These are phyloP conservation scores for Lentinus brumalis DNA, from an alignment of 768 basidiomycete species.

Conservation along the genomic window DNA sequence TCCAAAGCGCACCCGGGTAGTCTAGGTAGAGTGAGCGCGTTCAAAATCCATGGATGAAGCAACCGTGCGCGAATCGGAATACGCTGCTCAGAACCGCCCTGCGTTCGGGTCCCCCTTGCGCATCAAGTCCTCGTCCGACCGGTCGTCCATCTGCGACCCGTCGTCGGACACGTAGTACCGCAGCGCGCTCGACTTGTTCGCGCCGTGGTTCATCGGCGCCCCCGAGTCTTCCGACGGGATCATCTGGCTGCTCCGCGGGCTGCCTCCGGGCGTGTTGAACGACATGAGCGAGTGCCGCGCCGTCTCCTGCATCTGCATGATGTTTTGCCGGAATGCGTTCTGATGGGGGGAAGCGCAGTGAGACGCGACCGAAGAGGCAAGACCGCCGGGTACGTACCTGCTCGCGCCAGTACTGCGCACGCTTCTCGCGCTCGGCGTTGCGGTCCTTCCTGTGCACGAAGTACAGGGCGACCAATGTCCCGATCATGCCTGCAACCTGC, in stretches of 20 bases:
- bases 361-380: neutral
- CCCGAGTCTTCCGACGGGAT: constrained; percentile 55
- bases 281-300: constrained; percentile 68
- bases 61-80: neutral
- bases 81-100: constrained; percentile 18
- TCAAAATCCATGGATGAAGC: neutral
- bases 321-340: constrained; percentile 81
- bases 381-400: constrained; percentile 51
- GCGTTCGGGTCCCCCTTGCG: constrained; percentile 28
- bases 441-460: constrained; percentile 72
- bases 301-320: constrained; percentile 76
- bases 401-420: constrained; percentile 88
- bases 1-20: neutral
- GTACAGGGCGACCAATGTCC: constrained; percentile 67
- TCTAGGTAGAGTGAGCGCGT: neutral
- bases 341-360: constrained; percentile 26
- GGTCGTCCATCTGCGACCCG: constrained; percentile 29
- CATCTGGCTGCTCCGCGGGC: constrained; percentile 47
- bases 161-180: constrained; percentile 56
- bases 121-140: constrained; percentile 47
- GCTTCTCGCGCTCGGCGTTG: constrained; percentile 77
- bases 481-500: constrained; percentile 63
- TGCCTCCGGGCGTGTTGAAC: constrained; percentile 39
- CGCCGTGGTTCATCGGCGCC: constrained; percentile 52
- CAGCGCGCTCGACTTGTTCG: constrained; percentile 49